Base-by-base conservation (phyloP, 1,139 yeast genomes). In the Suhomyces bribrorum region DNA sequence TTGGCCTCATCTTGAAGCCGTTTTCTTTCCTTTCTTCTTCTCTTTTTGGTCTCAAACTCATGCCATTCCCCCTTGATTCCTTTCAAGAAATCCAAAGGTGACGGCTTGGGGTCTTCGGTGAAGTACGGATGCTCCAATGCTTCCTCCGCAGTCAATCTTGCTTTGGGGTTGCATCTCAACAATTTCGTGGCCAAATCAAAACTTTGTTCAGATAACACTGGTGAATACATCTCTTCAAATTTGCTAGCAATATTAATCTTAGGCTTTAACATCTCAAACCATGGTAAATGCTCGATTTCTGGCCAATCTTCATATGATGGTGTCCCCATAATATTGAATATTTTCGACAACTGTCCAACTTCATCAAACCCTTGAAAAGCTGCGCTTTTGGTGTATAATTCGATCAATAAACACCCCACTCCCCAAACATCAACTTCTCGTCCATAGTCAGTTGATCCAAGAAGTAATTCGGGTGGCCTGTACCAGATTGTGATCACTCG, bases 341-440 rank as follows among this genome's bases (percentile, higher is more conserved):
- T 87, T 36, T 83, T 78, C 47, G 77, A 73, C 30, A 92, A 62
- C 59, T 92, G 97, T 36, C 86, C 83, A 20, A 92, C 76, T 54
- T 92, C 98, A 59, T 92, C 96, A 34, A 76, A 75, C 6, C 96
- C 97, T 59, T 85, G 94, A 57, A 92, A 92, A 1, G 84, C 69
- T 0, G 98, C 95, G 23, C 66, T 64, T 49, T 81, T 79, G 3
- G 83, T 77, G 57, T 87, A 89, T 30, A 92, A 62, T 57, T 92
- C 98, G 18, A 89, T 75, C 44, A 92, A 67, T 28, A 92, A 69
- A 65, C 98, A 92, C 2, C 98, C 98, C 48, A 89, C 83, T 0
- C 98, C 97, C 98, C 98, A 92, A 47, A 89, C 83, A 60, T 92
- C 98, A 9, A 92, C 94, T 51, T 87, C 96, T 31, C 90, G 69